Conservation (phyloP, 108 stramenopile species). For the Conticribra guillardii region DNA sequence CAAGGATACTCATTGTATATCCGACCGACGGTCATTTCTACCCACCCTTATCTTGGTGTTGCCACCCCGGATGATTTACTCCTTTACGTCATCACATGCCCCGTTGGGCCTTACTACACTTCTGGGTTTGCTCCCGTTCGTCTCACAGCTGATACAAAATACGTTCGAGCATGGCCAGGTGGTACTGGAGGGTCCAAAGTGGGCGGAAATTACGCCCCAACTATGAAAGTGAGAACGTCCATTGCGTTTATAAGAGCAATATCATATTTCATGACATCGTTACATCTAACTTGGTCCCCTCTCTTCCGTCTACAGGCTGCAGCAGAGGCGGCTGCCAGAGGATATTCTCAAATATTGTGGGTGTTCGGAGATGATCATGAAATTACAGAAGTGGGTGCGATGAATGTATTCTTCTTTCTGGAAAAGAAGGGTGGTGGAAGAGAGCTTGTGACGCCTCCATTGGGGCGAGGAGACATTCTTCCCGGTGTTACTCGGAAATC, state of each 20-base stretch:
- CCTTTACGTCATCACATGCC: conserved; percentile 84
- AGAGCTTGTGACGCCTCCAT: conserved; percentile 93
- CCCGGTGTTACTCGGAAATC: conserved; percentile 93
- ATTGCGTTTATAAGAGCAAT: no score
- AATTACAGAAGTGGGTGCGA: conserved; percentile 96
- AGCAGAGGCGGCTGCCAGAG: conserved; percentile 72
- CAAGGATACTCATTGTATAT: conserved; percentile 98
- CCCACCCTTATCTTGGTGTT: conserved; percentile 84
- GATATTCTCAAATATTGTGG: conserved; percentile 94
- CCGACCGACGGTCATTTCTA: conserved; percentile 94
- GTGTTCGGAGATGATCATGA: conserved; percentile 87
- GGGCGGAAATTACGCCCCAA: conserved; percentile 96
- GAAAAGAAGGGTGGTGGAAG: conserved; percentile 60
- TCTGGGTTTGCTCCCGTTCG: conserved; percentile 93
- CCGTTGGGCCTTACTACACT: conserved; percentile 94
- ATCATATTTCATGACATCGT: no score
- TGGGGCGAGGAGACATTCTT: conserved; percentile 91
- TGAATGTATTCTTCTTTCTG: conserved; percentile 95
- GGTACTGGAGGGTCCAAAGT: conserved; percentile 91
- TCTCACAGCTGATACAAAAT: conserved; percentile 84
- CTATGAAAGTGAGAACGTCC: conserved; percentile 95
- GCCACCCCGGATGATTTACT: conserved; percentile 69
- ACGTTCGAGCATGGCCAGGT: conserved; percentile 96
- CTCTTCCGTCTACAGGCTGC: no score
- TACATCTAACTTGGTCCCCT: no score